These are phyloP conservation scores for Aspergillus sp. DNA, from an alignment of 2,329 filamentous ascomycete species.

Conservation along the genomic window DNA sequence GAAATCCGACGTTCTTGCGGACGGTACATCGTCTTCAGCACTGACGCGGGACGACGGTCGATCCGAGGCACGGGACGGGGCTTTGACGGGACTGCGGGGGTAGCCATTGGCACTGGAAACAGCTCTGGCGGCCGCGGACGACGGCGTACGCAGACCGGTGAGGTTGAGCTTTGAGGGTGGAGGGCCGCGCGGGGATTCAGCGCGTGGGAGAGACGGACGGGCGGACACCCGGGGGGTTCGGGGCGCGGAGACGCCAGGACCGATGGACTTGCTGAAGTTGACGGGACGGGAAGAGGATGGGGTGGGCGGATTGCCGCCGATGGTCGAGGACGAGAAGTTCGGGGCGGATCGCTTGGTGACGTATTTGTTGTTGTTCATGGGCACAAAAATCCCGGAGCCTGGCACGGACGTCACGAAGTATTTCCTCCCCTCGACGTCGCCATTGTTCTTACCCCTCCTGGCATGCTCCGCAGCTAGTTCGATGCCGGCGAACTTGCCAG, in stretches of 20 bases:
- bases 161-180: constrained; percentile 54
- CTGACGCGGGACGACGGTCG: constrained; percentile 40
- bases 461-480: constrained; percentile 82
- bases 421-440: constrained; percentile 79
- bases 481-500: constrained; percentile 86
- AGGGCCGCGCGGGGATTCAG: constrained; percentile 74
- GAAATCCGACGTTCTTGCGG: constrained; percentile 30
- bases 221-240: constrained; percentile 60
- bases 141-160: constrained; percentile 54
- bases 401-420: constrained; percentile 80
- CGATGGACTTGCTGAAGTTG: constrained; percentile 87
- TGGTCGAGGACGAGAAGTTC: constrained; percentile 20
- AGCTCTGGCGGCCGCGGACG: constrained; percentile 40
- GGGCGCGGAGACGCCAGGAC: constrained; percentile 63
- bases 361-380: constrained; percentile 69
- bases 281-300: constrained; percentile 60
- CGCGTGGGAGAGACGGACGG: constrained; percentile 76
- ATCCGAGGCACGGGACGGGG: constrained; percentile 37
- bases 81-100: constrained; percentile 38
- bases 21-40: constrained; percentile 34
- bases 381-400: constrained; percentile 90
- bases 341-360: constrained; percentile 57
- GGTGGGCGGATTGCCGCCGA: constrained; percentile 63
- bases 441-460: constrained; percentile 85
- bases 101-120: constrained; percentile 43